A percentile compares a stretch with the other conserved stretches of the same genome.
Conservation (phyloP, 1,284 basidiomycete genomes). For the Schizophyllum commune region DNA sequence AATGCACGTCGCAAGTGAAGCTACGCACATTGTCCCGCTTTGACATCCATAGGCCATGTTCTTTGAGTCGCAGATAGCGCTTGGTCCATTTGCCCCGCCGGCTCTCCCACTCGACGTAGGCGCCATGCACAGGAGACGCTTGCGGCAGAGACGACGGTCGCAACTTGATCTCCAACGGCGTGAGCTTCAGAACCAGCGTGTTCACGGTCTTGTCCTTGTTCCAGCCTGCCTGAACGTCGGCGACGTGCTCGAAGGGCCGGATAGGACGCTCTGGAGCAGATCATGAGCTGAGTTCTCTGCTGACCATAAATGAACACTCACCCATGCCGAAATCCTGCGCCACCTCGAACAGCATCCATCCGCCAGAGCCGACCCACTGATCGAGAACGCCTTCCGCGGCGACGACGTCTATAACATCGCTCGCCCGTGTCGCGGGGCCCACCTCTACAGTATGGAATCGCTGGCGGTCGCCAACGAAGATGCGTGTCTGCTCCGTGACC, state of each 20-base stretch:
- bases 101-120: slow-evolving; percentile 78
- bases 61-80: slow-evolving; percentile 77
- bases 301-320: slow-evolving; percentile 24
- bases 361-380: slow-evolving; percentile 44
- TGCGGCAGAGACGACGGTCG: slow-evolving; percentile 40
- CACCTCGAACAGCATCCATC: slow-evolving; percentile 77
- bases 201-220: slow-evolving; percentile 73
- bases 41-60: slow-evolving; percentile 77
- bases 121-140: slow-evolving; percentile 64
- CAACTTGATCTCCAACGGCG: slow-evolving; percentile 50
- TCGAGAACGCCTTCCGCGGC: slow-evolving; percentile 54
- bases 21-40: slow-evolving; percentile 75
- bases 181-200: slow-evolving; percentile 68
- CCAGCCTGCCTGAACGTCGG: slow-evolving; percentile 75
- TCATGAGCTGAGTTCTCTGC: background rate
- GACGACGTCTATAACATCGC: slow-evolving; percentile 56
- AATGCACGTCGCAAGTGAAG: background rate
- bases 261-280: slow-evolving; percentile 68
- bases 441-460: slow-evolving; percentile 66
- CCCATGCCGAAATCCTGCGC: slow-evolving; percentile 83
- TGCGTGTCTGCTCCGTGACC: slow-evolving; percentile 45
- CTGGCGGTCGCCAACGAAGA: slow-evolving; percentile 71
- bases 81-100: slow-evolving; percentile 92
- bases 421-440: slow-evolving; percentile 49
- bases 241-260: slow-evolving; percentile 71